Conservation (phyloP, 208 protist genomes). For the Spongospora subterranea region DNA sequence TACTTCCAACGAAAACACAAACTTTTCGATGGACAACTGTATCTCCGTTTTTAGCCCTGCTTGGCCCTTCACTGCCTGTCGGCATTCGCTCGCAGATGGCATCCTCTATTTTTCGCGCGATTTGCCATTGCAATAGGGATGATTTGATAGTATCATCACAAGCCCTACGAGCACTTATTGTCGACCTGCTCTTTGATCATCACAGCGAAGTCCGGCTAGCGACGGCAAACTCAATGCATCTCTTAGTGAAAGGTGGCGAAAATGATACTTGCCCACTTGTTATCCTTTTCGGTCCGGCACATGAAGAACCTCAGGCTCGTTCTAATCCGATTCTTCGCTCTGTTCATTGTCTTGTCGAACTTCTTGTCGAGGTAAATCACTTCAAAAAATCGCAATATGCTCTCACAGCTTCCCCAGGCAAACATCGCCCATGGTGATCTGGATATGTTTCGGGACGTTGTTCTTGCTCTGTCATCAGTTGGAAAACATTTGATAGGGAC, state of each 20-base stretch:
- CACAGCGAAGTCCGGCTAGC: neutral
- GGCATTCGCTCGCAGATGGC: too few species aligned
- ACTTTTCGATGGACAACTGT: too few species aligned
- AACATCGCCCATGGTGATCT: neutral
- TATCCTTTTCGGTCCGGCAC: neutral
- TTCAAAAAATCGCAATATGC: neutral
- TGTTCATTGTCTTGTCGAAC: neutral
- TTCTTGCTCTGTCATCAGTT: neutral
- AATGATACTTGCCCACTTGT: neutral
- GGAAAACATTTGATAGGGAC: conserved; percentile 6
- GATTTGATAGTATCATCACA: neutral
- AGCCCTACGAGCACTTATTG: neutral
- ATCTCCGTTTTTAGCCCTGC: too few species aligned
- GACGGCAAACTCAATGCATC: neutral
- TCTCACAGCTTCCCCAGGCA: neutral
- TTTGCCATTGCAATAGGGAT: neutral
- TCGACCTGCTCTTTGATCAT: neutral
- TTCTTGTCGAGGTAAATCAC: neutral
- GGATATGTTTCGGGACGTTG: neutral
- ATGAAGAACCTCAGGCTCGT: neutral
- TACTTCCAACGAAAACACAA: too few species aligned
- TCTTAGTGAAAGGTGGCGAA: neutral
- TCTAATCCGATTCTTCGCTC: neutral
- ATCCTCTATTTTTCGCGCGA: neutral
- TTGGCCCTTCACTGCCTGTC: too few species aligned